Percentiles rank a stretch among this genome's conserved stretches.
These are phyloP conservation scores for Dioscorea cayenensis DNA, from an alignment of 116 monocot species.

Conservation along the genomic window DNA sequence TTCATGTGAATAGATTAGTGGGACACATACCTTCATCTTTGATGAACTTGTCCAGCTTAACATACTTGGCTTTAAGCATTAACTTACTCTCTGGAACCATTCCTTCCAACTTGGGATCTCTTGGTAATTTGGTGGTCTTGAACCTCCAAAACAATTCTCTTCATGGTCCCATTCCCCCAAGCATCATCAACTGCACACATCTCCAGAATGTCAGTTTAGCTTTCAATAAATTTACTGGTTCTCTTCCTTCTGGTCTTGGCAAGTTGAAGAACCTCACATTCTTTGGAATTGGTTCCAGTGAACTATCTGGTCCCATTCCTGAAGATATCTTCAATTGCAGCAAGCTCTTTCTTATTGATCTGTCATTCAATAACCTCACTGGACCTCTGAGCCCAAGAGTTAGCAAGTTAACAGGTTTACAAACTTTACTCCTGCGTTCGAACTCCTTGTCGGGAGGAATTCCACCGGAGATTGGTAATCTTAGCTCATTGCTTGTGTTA, in stretches of 20 bases:
- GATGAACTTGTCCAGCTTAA: slow-evolving; percentile 58
- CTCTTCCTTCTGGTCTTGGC: slow-evolving; percentile 46
- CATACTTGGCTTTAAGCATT: slow-evolving; percentile 42
- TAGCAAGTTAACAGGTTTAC: slow-evolving; percentile 34
- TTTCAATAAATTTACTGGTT: slow-evolving; percentile 41
- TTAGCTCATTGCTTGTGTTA: slow-evolving; percentile 29
- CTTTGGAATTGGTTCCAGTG: slow-evolving; percentile 25
- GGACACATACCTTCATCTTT: slow-evolving; percentile 54
- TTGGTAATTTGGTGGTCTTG: slow-evolving; percentile 39
- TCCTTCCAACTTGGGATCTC: slow-evolving; percentile 62
- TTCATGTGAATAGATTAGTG: slow-evolving; percentile 52
- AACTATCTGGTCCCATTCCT: slow-evolving; percentile 50
- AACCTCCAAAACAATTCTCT: slow-evolving; percentile 43
- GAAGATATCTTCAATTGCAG: slow-evolving; percentile 70
- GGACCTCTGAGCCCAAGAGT: slow-evolving; percentile 42
- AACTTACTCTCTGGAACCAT: slow-evolving; percentile 54
- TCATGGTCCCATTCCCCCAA: slow-evolving; percentile 50
- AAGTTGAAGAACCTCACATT: slow-evolving; percentile 52
- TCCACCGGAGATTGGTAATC: slow-evolving; percentile 59
- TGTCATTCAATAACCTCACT: slow-evolving; percentile 38
- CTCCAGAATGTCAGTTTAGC: slow-evolving; percentile 46
- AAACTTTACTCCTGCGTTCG: slow-evolving; percentile 14
- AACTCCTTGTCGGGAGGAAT: slow-evolving; percentile 60
- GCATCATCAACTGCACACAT: slow-evolving; percentile 60
- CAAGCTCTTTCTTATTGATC: slow-evolving; percentile 25